These are phyloP conservation scores for Liriodendron chinense DNA, from an alignment of 164 flowering plant genomes.

Conservation along the genomic window DNA sequence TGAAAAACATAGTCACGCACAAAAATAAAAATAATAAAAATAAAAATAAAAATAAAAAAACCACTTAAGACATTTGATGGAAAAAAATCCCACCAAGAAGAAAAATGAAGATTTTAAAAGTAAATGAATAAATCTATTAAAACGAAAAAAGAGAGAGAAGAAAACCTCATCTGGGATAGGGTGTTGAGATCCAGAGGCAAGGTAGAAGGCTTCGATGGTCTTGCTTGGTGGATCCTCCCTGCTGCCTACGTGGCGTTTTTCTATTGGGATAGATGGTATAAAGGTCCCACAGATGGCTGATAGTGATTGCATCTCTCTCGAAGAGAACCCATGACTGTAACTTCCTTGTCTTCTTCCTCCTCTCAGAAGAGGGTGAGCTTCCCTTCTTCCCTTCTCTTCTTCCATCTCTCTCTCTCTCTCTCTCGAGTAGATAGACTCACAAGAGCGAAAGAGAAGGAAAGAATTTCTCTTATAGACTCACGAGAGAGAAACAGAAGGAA, in stretches of 20 bases:
- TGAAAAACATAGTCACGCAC: too few species aligned
- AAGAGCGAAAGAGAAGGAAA: too few species aligned
- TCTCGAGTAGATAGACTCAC: background rate
- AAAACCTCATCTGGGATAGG: constrained; percentile 58
- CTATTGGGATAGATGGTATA: constrained; percentile 2
- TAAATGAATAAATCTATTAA: background rate
- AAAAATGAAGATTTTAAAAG: too few species aligned
- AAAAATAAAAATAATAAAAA: too few species aligned
- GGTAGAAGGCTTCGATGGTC: constrained; percentile 4
- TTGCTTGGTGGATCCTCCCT: constrained; percentile 2
- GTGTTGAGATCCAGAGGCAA: constrained; percentile 13
- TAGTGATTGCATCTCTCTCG: constrained; percentile 3
- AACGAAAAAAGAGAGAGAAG: background rate
- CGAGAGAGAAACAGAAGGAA: too few species aligned
- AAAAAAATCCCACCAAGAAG: too few species aligned
- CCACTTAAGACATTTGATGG: too few species aligned
- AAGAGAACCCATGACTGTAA: constrained; percentile 9
- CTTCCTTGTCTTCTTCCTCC: constrained; percentile 2
- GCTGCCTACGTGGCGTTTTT: background rate
- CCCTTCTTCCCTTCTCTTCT: background rate
- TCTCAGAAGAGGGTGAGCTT: constrained; percentile 1
- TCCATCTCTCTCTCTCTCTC: background rate
- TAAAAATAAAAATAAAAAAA: too few species aligned
- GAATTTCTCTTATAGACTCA: too few species aligned
- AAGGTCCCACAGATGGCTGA: constrained; percentile 14